Conservation (phyloP, 305 asterid genomes). For the Fraxinus xanthoxyloides region DNA sequence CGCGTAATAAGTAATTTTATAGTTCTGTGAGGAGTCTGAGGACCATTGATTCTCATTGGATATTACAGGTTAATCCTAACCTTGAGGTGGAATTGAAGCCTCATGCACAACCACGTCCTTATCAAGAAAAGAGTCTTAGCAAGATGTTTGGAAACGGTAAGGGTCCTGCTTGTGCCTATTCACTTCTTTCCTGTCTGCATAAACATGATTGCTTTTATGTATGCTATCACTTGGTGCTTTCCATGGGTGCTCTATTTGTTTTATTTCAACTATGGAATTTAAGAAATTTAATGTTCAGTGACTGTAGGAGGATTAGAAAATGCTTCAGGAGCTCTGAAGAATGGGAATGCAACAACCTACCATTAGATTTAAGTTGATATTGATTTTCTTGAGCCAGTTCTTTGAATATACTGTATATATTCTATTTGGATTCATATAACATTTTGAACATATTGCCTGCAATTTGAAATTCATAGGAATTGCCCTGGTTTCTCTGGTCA, state of each 20-base stretch:
- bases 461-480: neutral
- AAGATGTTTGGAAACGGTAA: slow-evolving; percentile 98
- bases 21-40: slow-evolving; percentile 1
- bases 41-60: slow-evolving; percentile 22
- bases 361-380: neutral
- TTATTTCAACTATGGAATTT: neutral
- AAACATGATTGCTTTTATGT: neutral
- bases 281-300: neutral
- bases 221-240: neutral
- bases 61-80: slow-evolving; percentile 81
- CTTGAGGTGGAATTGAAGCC: slow-evolving; percentile 97
- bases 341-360: neutral
- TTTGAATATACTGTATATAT: neutral
- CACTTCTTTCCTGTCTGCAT: neutral
- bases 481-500: neutral
- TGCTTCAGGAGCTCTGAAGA: neutral
- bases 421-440: neutral
- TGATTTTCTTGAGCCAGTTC: neutral
- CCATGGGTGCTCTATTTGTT: neutral
- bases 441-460: neutral
- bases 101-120: slow-evolving; percentile 94
- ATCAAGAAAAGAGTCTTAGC: slow-evolving; percentile 99
- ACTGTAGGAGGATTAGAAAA: neutral
- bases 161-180: slow-evolving; percentile 18
- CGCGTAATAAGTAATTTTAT: neutral